Evolutionary conservation across 176 grass and related monocot species (phyloP).

Genomic region (Bromus sterilis): DNA sequence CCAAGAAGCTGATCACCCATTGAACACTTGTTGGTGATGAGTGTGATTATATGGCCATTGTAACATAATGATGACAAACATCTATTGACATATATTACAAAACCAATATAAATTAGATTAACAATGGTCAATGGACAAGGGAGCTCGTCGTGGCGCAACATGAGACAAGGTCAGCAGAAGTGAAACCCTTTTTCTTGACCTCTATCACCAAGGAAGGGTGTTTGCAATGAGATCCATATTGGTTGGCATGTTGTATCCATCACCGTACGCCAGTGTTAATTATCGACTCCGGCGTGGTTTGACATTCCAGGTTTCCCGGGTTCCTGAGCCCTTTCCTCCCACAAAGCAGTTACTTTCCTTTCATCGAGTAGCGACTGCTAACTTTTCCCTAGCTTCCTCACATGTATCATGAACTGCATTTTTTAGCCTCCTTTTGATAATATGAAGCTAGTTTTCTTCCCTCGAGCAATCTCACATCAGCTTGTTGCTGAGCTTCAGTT

Average conservation of each 20-base stretch:
- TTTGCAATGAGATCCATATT: background rate
- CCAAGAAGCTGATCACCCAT: background rate
- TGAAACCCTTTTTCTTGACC: background rate
- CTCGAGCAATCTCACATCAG: constrained; percentile 67
- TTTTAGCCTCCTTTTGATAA: constrained; percentile 90
- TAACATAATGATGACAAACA: background rate
- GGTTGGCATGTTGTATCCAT: background rate
- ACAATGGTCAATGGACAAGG: constrained; percentile 10
- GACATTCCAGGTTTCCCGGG: constrained; percentile 27
- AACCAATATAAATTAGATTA: constrained; percentile 9
- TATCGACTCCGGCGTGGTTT: constrained; percentile 16
- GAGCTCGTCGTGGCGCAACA: background rate
- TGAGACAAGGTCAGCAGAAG: background rate
- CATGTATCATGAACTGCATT: constrained; percentile 86
- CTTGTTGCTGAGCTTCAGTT: constrained; percentile 51
- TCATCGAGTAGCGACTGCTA: constrained; percentile 39
- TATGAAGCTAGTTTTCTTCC: constrained; percentile 81
- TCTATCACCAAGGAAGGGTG: background rate
- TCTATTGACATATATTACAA: background rate
- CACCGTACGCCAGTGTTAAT: background rate
- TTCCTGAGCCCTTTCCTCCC: constrained; percentile 54
- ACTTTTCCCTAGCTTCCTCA: constrained; percentile 75
- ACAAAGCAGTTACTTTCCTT: constrained; percentile 58
- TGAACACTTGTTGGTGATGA: background rate
- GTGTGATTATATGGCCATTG: background rate